Conservation (phyloP, 768 basidiomycete genomes). For the Amanita inopinata region DNA sequence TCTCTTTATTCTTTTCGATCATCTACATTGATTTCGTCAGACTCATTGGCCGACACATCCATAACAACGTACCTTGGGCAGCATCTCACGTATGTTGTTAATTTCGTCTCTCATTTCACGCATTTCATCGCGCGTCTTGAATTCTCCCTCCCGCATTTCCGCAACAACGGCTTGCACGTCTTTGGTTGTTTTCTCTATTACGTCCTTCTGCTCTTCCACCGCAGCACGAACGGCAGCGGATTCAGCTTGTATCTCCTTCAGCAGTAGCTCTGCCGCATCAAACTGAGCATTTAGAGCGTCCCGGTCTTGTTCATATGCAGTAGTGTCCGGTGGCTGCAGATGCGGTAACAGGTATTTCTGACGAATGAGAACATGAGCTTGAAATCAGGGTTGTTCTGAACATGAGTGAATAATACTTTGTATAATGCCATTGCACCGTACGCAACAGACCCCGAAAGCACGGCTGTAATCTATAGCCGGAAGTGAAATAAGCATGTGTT, state of each 20-base stretch:
- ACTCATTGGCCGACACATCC: slow-evolving; percentile 2
- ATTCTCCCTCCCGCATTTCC: slow-evolving; percentile 72
- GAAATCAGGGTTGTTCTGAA: slow-evolving; percentile 7
- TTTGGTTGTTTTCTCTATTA: slow-evolving; percentile 59
- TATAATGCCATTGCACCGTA: slow-evolving; percentile 78
- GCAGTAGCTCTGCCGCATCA: slow-evolving; percentile 73
- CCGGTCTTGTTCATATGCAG: slow-evolving; percentile 84
- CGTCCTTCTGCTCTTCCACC: slow-evolving; percentile 67
- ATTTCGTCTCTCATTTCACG: slow-evolving; percentile 88
- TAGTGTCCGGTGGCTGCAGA: slow-evolving; percentile 77
- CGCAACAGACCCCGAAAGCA: slow-evolving; percentile 77
- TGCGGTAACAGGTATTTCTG: slow-evolving; percentile 91
- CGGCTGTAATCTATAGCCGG: slow-evolving; percentile 70
- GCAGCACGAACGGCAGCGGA: slow-evolving; percentile 61
- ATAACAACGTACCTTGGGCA: slow-evolving; percentile 69
- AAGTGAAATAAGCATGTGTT: slow-evolving; percentile 18
- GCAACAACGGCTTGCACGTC: slow-evolving; percentile 65
- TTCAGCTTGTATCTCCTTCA: slow-evolving; percentile 74
- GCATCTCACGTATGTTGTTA: slow-evolving; percentile 80
- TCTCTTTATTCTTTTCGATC: slow-evolving; percentile 88
- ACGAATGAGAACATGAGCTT: neutral
- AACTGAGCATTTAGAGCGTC: slow-evolving; percentile 82
- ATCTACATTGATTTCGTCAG: slow-evolving; percentile 42
- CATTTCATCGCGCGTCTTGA: slow-evolving; percentile 78
- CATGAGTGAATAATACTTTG: slow-evolving; percentile 36